phyloP scores from a whole-genome alignment of 1,139 yeast genomes.

The Candida tropicalis region DNA sequence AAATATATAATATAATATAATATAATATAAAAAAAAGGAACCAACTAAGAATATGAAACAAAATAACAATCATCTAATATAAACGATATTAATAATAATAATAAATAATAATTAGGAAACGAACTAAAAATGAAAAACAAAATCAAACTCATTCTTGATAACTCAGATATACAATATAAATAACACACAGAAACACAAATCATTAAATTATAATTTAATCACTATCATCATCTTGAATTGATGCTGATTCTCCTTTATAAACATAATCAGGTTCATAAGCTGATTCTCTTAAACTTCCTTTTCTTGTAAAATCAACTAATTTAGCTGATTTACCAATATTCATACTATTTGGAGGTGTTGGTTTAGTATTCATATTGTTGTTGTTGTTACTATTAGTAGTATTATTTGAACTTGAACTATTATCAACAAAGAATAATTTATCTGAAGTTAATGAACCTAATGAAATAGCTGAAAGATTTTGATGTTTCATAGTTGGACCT shows the following conservation, averaged over 20 bases:
- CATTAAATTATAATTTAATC: constrained; percentile 23
- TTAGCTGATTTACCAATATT: constrained; percentile 35
- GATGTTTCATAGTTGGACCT: constrained; percentile 16
- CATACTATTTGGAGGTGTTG: constrained; percentile 9
- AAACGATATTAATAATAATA: constrained; percentile 1
- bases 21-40: too few relatives aligned
- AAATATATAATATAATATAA: too few relatives aligned
- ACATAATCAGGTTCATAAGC: constrained; percentile 33
- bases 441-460: constrained; percentile 18
- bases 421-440: constrained; percentile 13
- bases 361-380: constrained; percentile 13
- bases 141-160: neutral
- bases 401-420: too few relatives aligned
- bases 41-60: too few relatives aligned
- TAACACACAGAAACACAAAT: neutral
- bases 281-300: constrained; percentile 47
- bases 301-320: constrained; percentile 55
- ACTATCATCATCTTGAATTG: constrained; percentile 38
- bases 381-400: constrained; percentile 19
- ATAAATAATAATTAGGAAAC: neutral
- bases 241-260: constrained; percentile 38
- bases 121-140: neutral
- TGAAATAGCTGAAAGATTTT: constrained; percentile 25
- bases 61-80: neutral
- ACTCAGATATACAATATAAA: neutral